Conservation (phyloP, 805 yeast genomes). For the Starmerella stigmatis region DNA sequence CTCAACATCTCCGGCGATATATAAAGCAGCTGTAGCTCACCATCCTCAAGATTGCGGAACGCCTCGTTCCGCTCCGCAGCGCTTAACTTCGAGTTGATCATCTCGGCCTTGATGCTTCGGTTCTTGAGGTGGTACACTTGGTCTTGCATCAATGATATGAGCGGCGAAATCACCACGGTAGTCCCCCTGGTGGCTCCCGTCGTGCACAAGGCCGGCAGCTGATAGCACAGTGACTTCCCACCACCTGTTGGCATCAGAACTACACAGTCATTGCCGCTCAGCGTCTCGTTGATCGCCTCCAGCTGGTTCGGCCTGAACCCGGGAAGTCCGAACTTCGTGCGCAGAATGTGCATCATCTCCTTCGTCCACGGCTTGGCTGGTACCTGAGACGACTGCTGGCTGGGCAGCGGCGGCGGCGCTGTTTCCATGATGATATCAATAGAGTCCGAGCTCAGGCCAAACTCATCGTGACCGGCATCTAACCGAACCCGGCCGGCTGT, state of each 20-base stretch:
- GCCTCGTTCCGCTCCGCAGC: conserved; percentile 53
- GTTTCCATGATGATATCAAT: neutral
- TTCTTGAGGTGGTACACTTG: conserved; percentile 73
- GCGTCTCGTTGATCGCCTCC: conserved; percentile 73
- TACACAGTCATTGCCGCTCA: conserved; percentile 72
- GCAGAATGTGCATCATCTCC: conserved; percentile 53
- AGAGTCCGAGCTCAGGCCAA: conserved; percentile 2
- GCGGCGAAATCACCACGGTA: conserved; percentile 85
- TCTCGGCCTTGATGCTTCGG: conserved; percentile 66
- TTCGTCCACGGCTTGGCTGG: conserved; percentile 44
- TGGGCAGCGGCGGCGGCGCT: neutral
- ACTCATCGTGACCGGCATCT: no score
- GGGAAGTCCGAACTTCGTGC: conserved; percentile 48
- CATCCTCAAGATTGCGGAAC: conserved; percentile 51
- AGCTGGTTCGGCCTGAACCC: conserved; percentile 73
- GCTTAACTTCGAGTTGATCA: conserved; percentile 71
- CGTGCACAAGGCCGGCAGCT: conserved; percentile 76
- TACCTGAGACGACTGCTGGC: neutral
- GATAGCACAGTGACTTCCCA: conserved; percentile 92
- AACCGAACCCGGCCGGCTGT: no score
- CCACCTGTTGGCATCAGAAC: conserved; percentile 99
- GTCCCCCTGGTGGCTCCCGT: conserved; percentile 72
- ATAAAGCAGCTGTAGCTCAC: conserved; percentile 65
- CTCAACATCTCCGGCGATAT: conserved; percentile 91
- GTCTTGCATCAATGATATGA: conserved; percentile 94